These are phyloP conservation scores for Hyphodiscus sp. DNA, from an alignment of 2,329 filamentous ascomycete genomes.

Conservation along the genomic window DNA sequence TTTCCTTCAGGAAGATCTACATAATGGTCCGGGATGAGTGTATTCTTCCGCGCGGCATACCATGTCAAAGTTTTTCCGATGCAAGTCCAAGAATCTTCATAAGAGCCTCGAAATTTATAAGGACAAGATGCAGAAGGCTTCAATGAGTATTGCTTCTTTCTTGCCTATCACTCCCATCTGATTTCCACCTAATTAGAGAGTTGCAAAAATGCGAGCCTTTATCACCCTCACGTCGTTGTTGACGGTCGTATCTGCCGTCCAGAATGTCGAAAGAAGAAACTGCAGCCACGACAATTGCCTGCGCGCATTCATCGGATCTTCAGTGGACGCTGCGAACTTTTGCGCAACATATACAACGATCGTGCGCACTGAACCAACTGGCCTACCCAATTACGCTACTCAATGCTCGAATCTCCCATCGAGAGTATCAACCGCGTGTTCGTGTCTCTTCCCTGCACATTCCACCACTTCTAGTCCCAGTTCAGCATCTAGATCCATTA, in stretches of 20 bases:
- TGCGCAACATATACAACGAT: constrained; percentile 12
- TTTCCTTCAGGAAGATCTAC: neutral
- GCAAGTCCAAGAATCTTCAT: neutral
- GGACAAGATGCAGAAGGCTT: neutral
- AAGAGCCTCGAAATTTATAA: neutral
- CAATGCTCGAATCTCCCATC: constrained; percentile 11
- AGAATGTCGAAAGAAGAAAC: neutral
- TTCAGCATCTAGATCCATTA: neutral
- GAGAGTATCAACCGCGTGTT: constrained; percentile 16
- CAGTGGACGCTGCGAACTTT: constrained; percentile 1
- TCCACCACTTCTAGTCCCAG: neutral
- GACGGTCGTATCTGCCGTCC: neutral
- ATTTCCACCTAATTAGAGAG: neutral
- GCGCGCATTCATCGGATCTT: neutral
- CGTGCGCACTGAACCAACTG: constrained; percentile 4
- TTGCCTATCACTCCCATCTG: neutral
- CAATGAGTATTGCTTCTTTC: neutral
- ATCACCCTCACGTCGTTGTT: neutral
- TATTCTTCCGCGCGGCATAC: neutral
- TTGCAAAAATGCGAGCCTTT: neutral
- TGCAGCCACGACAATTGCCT: neutral
- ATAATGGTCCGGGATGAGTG: neutral
- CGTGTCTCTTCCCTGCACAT: constrained; percentile 3
- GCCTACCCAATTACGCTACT: constrained; percentile 5
- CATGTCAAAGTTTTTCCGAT: neutral